Percentiles rank a stretch among this genome's conserved stretches.
Evolutionary conservation across 2,329 filamentous ascomycete genomes (phyloP).

Genomic region (Claviceps sp.): DNA sequence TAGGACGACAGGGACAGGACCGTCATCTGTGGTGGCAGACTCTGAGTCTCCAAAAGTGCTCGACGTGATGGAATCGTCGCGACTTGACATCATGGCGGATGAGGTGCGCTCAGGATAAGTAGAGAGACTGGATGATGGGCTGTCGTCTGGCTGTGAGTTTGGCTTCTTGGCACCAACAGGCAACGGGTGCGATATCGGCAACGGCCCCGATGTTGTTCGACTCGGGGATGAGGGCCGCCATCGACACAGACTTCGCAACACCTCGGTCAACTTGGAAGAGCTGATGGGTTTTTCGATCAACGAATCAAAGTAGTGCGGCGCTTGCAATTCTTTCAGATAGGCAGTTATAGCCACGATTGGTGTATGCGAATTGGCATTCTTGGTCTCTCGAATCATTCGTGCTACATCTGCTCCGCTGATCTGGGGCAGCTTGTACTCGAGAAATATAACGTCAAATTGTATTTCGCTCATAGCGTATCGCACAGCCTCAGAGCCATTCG

Average conservation of each 20-base stretch:
- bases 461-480: slow-evolving; percentile 93
- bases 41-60: slow-evolving; percentile 82
- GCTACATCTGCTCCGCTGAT: slow-evolving; percentile 93
- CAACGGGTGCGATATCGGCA: slow-evolving; percentile 43
- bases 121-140: slow-evolving; percentile 69
- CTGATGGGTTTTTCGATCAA: slow-evolving; percentile 96
- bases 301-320: slow-evolving; percentile 89
- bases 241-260: slow-evolving; percentile 75
- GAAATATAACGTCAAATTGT: slow-evolving; percentile 97
- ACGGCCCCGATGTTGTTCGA: slow-evolving; percentile 28
- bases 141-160: slow-evolving; percentile 56
- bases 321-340: slow-evolving; percentile 93
- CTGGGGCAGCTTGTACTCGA: slow-evolving; percentile 89
- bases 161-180: slow-evolving; percentile 54
- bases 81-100: slow-evolving; percentile 67
- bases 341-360: slow-evolving; percentile 95
- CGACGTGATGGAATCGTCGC: slow-evolving; percentile 79
- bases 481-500: slow-evolving; percentile 82
- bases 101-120: slow-evolving; percentile 55
- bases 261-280: slow-evolving; percentile 77
- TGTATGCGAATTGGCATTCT: slow-evolving; percentile 86
- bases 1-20: slow-evolving; percentile 54
- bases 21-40: slow-evolving; percentile 62
- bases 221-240: slow-evolving; percentile 67
- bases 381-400: slow-evolving; percentile 93